Conservation (phyloP, 2,329 filamentous ascomycete species). For the Claviceps arundinis region DNA sequence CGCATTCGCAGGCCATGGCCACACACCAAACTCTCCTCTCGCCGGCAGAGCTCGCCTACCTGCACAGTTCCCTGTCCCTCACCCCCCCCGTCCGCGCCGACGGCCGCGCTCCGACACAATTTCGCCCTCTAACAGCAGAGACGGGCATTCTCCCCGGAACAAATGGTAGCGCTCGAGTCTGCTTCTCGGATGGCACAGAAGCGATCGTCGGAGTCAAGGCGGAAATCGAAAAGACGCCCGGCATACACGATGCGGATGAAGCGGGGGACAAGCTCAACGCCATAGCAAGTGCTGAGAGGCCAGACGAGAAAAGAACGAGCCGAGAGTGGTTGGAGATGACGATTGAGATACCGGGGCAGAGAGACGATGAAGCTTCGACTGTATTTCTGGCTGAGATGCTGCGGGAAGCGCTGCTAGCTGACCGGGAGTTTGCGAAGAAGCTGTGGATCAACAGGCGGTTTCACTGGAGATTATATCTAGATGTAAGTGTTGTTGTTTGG, state of each 20-base stretch:
- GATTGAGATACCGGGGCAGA: conserved; percentile 79
- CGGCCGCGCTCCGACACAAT: conserved; percentile 68
- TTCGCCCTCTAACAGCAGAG: conserved; percentile 82
- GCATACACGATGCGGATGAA: conserved; percentile 14
- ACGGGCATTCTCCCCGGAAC: conserved; percentile 78
- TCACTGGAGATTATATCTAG: conserved; percentile 93
- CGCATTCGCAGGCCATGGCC: conserved; percentile 33
- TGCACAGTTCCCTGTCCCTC: conserved; percentile 75
- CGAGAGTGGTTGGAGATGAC: conserved; percentile 77
- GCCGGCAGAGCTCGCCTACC: conserved; percentile 89
- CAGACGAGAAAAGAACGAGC: conserved; percentile 29
- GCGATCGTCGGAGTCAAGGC: conserved; percentile 93
- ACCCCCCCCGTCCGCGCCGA: conserved; percentile 80
- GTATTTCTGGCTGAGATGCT: conserved; percentile 83
- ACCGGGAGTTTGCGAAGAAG: conserved; percentile 53
- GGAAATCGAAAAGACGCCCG: conserved; percentile 66
- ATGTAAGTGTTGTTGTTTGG: conserved; percentile 45
- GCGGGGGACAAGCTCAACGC: conserved; percentile 7
- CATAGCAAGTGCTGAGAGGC: conserved; percentile 26
- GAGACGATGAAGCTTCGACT: conserved; percentile 83
- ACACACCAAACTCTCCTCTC: conserved; percentile 67
- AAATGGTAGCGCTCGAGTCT: conserved; percentile 86
- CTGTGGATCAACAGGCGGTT: conserved; percentile 82
- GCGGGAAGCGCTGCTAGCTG: conserved; percentile 68
- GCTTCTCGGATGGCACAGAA: conserved; percentile 89